These are phyloP conservation scores for Hypoxylon sp. DNA, from an alignment of 2,329 filamentous ascomycete genomes.

Conservation along the genomic window DNA sequence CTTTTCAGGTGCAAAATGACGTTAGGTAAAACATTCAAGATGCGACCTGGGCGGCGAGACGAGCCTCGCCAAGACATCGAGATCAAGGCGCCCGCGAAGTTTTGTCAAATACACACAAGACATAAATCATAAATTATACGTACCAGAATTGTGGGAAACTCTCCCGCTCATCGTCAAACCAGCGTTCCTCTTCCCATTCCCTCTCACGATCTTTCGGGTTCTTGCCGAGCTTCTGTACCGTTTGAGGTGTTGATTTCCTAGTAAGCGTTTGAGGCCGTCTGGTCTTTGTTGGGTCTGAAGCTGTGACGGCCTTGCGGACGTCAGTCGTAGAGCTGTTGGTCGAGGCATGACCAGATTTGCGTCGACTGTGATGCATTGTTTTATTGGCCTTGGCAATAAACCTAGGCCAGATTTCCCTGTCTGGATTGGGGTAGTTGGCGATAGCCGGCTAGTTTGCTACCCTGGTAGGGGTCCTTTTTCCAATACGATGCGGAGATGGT, in stretches of 20 bases:
- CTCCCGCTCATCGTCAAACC: constrained; percentile 71
- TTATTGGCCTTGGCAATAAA: constrained; percentile 46
- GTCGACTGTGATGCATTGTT: constrained; percentile 70
- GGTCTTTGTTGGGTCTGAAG: constrained; percentile 63
- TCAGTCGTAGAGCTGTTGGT: constrained; percentile 69
- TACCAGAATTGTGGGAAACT: constrained; percentile 77
- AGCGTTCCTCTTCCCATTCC: constrained; percentile 64
- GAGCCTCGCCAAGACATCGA: constrained; percentile 38
- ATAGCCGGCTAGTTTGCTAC: constrained; percentile 35
- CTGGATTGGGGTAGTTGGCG: constrained; percentile 34
- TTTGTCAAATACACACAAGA: constrained; percentile 9
- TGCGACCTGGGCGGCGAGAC: constrained; percentile 24
- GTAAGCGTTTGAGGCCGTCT: constrained; percentile 64
- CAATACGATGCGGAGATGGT: constrained; percentile 44
- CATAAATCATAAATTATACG: constrained; percentile 55
- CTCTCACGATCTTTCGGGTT: constrained; percentile 66
- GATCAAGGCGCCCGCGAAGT: constrained; percentile 40
- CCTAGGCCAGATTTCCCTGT: constrained; percentile 30
- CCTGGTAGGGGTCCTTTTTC: constrained; percentile 40
- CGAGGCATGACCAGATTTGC: constrained; percentile 69
- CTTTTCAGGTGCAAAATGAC: constrained; percentile 38
- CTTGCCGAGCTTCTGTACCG: constrained; percentile 65
- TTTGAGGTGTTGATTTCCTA: constrained; percentile 59
- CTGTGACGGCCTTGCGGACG: constrained; percentile 65
- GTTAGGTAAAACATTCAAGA: constrained; percentile 34